phyloP scores from a whole-genome alignment of 768 basidiomycete genomes.

The Sistotremastrum niveocremeum region DNA sequence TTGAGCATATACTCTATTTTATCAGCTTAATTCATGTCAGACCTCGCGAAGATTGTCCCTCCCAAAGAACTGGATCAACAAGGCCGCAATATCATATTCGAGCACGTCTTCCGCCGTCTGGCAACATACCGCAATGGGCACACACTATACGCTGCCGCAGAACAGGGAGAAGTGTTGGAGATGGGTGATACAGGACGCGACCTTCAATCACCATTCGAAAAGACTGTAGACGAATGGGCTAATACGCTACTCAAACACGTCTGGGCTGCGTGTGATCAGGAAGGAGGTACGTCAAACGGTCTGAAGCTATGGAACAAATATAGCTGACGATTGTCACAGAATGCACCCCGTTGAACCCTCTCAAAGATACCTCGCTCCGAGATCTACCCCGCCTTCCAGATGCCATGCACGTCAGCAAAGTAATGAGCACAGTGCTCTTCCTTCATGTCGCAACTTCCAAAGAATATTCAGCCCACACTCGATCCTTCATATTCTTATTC shows the following conservation, averaged over 20 bases:
- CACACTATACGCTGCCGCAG: constrained; percentile 24
- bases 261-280: constrained; percentile 32
- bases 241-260: constrained; percentile 28
- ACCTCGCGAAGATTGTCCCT: constrained; percentile 19
- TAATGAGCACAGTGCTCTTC: constrained; percentile 39
- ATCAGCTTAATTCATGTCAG: constrained; percentile 4
- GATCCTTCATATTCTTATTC: constrained; percentile 29
- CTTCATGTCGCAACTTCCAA: constrained; percentile 34
- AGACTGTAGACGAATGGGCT: constrained; percentile 31
- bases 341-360: constrained; percentile 29
- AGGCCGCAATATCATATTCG: constrained; percentile 26
- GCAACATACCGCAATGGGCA: constrained; percentile 33
- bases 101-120: constrained; percentile 29
- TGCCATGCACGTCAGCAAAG: constrained; percentile 22
- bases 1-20: neutral
- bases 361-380: constrained; percentile 32
- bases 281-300: constrained; percentile 17
- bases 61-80: constrained; percentile 25
- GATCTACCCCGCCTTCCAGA: constrained; percentile 27
- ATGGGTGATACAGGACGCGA: constrained; percentile 5
- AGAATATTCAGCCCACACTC: constrained; percentile 36
- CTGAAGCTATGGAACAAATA: too few species aligned
- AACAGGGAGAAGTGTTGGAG: constrained; percentile 17
- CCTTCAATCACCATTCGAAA: constrained; percentile 17
- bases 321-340: constrained; percentile 14